These are phyloP conservation scores for Melastoma candidum DNA, from an alignment of 441 rosid species.

Conservation along the genomic window DNA sequence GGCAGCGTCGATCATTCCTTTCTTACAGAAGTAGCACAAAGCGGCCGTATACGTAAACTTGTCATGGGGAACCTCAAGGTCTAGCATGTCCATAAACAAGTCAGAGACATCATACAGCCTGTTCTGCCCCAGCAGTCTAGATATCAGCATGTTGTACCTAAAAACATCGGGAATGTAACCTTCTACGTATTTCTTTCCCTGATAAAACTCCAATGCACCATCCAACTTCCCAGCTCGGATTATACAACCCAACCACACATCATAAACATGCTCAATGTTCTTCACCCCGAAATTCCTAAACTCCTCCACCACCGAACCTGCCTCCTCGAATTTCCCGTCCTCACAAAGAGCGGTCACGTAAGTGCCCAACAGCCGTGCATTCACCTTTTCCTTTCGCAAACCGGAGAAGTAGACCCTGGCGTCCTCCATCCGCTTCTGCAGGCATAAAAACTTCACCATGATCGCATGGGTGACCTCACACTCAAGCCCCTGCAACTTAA, in stretches of 20 bases:
- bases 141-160: slow-evolving; percentile 48
- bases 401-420: slow-evolving; percentile 44
- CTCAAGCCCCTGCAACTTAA: slow-evolving; percentile 38
- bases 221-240: slow-evolving; percentile 36
- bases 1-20: slow-evolving; percentile 73
- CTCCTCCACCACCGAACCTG: slow-evolving; percentile 41
- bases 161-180: slow-evolving; percentile 47
- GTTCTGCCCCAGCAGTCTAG: slow-evolving; percentile 44
- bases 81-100: slow-evolving; percentile 63
- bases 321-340: slow-evolving; percentile 30
- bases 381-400: slow-evolving; percentile 18
- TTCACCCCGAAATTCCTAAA: slow-evolving; percentile 27
- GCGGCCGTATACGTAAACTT: slow-evolving; percentile 51
- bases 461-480: slow-evolving; percentile 35
- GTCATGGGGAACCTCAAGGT: slow-evolving; percentile 41
- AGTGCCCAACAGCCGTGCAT: slow-evolving; percentile 27
- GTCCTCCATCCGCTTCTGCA: slow-evolving; percentile 38
- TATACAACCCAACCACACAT: slow-evolving; percentile 45
- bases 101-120: slow-evolving; percentile 45
- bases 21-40: slow-evolving; percentile 77
- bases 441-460: slow-evolving; percentile 54
- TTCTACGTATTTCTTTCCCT: slow-evolving; percentile 35
- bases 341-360: slow-evolving; percentile 49
- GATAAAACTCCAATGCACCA: slow-evolving; percentile 45
- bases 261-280: slow-evolving; percentile 41